Percentiles rank a stretch among this genome's conserved stretches.
Conservation (phyloP, 176 grass and related monocot species). For the Leersia perrieri region DNA sequence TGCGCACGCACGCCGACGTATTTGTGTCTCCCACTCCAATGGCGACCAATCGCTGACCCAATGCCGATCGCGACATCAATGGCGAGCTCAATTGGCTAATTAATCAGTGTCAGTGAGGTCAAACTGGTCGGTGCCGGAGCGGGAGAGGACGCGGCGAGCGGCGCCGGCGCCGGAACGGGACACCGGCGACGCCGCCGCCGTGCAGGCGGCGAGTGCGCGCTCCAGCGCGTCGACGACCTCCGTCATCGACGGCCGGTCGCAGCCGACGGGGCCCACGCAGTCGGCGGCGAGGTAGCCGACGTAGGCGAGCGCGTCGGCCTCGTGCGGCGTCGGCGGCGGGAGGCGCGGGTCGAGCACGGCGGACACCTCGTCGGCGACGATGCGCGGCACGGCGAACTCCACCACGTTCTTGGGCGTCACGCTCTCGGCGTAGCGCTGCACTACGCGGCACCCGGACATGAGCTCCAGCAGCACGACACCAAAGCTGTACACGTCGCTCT, state of each 20-base stretch:
- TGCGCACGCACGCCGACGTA: background rate
- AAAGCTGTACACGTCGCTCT: slow-evolving; percentile 87
- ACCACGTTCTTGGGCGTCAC: slow-evolving; percentile 84
- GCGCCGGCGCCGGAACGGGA: slow-evolving; percentile 37
- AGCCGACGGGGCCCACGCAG: slow-evolving; percentile 64
- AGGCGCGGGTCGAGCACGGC: slow-evolving; percentile 68
- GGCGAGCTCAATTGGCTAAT: slow-evolving; percentile 26
- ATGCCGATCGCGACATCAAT: background rate
- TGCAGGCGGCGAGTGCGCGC: slow-evolving; percentile 54
- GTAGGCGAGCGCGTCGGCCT: slow-evolving; percentile 71
- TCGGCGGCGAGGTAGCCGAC: slow-evolving; percentile 80
- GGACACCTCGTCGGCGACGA: slow-evolving; percentile 61
- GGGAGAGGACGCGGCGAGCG: slow-evolving; percentile 21
- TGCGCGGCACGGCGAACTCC: slow-evolving; percentile 75
- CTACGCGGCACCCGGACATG: slow-evolving; percentile 69
- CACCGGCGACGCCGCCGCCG: background rate
- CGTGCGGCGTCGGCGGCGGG: slow-evolving; percentile 41
- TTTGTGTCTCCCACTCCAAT: background rate
- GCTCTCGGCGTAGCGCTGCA: slow-evolving; percentile 77
- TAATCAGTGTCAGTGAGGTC: slow-evolving; percentile 62
- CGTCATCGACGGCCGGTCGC: slow-evolving; percentile 76
- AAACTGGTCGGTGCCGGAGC: slow-evolving; percentile 51
- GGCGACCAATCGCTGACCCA: slow-evolving; percentile 20
- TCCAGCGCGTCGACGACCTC: slow-evolving; percentile 82
- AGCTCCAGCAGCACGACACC: slow-evolving; percentile 72